These are phyloP conservation scores for Xylaria sp. DNA, from an alignment of 2,329 filamentous ascomycete species.

Conservation along the genomic window DNA sequence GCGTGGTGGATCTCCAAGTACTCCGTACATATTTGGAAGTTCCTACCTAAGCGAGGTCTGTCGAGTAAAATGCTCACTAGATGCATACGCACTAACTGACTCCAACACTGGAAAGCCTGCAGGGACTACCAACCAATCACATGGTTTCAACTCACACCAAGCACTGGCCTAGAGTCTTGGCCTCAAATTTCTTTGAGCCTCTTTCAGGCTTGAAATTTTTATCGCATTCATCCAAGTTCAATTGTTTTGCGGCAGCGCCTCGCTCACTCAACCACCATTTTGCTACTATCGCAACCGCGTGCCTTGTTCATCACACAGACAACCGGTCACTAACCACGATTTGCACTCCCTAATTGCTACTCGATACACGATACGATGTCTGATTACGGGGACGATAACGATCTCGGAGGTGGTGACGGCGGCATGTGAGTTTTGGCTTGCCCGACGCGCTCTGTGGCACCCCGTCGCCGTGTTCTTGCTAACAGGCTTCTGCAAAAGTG, in stretches of 20 bases:
- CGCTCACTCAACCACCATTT: slow-evolving; percentile 20
- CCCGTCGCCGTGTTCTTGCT: slow-evolving; percentile 48
- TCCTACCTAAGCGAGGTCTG: slow-evolving; percentile 2
- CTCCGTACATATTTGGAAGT: too few relatives aligned
- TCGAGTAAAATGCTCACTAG: not conserved
- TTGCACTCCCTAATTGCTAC: slow-evolving; percentile 19
- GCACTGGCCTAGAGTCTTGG: not conserved
- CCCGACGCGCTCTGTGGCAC: slow-evolving; percentile 35
- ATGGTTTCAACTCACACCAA: not conserved
- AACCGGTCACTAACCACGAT: not conserved
- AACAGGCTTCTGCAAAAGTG: slow-evolving; percentile 59
- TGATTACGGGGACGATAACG: slow-evolving; percentile 49
- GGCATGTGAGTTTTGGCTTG: slow-evolving; percentile 34
- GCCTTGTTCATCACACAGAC: slow-evolving; percentile 17
- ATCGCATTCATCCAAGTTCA: slow-evolving; percentile 41
- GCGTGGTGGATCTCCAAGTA: too few relatives aligned
- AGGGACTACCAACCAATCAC: slow-evolving; percentile 24
- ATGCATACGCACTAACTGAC: not conserved
- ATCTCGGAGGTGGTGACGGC: slow-evolving; percentile 44
- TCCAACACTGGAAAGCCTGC: not conserved
- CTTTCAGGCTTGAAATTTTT: slow-evolving; percentile 42
- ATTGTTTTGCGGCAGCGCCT: slow-evolving; percentile 23
- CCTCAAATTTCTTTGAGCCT: slow-evolving; percentile 45
- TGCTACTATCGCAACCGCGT: slow-evolving; percentile 35
- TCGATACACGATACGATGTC: slow-evolving; percentile 48